Evolutionary conservation across 2,329 filamentous ascomycete species (phyloP).

Genomic region (Epicoccum sorghinum): DNA sequence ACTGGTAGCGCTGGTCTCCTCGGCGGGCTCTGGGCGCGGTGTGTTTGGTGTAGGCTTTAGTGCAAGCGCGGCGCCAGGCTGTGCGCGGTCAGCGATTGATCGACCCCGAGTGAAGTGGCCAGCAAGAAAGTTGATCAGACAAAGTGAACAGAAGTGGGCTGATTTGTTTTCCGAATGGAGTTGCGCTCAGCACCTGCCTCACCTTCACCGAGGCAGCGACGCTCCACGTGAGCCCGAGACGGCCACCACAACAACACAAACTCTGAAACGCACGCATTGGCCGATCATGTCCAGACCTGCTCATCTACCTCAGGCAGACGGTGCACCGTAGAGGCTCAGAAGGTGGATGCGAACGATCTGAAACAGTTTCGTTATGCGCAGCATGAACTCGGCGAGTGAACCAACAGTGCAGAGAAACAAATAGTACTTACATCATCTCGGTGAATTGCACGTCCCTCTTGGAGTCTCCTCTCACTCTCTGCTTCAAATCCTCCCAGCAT

Average conservation of each 20-base stretch:
- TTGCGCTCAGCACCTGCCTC: background rate
- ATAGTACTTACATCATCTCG: conserved; percentile 40
- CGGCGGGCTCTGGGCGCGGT: conserved; percentile 26
- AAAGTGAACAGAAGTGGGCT: background rate
- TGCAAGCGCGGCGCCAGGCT: conserved; percentile 24
- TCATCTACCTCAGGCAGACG: conserved; percentile 27
- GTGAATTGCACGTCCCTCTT: conserved; percentile 18
- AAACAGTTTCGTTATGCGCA: conserved; percentile 38
- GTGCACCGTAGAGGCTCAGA: conserved; percentile 21
- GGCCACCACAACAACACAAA: background rate
- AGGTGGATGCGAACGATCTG: conserved; percentile 21
- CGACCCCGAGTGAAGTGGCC: background rate
- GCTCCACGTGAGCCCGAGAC: background rate
- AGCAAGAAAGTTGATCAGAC: background rate
- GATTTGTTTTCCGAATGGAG: background rate
- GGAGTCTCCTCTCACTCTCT: conserved; percentile 17
- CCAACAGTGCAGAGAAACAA: conserved; percentile 24
- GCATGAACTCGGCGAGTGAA: conserved; percentile 24
- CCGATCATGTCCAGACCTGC: background rate
- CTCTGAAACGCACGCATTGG: conserved; percentile 3
- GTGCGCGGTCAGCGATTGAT: conserved; percentile 16
- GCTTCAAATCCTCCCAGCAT: conserved; percentile 32
- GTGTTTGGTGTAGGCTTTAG: conserved; percentile 18
- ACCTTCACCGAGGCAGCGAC: background rate
- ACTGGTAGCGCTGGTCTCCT: conserved; percentile 39